A percentile compares a stretch with the other conserved stretches of the same genome.
Evolutionary conservation across 768 basidiomycete genomes (phyloP).

Genomic region (Cystoderma amianthinum): DNA sequence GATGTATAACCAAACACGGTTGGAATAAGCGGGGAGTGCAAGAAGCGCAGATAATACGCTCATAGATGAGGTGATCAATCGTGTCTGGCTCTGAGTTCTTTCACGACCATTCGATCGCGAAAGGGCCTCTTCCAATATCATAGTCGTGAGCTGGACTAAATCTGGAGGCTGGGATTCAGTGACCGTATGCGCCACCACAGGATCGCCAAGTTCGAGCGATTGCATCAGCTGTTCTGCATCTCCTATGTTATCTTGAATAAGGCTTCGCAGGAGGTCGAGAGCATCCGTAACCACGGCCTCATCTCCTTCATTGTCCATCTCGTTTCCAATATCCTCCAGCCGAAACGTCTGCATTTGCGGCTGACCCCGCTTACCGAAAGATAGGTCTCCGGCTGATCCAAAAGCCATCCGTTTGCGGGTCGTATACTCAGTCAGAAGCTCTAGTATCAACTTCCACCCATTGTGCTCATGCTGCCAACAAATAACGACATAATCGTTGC

Average conservation of each 20-base stretch:
- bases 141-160: slow-evolving; percentile 72
- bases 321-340: slow-evolving; percentile 69
- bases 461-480: slow-evolving; percentile 80
- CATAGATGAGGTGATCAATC: slow-evolving; percentile 74
- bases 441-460: slow-evolving; percentile 83
- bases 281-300: slow-evolving; percentile 63
- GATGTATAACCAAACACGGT: slow-evolving; percentile 83
- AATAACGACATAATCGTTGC: slow-evolving; percentile 62
- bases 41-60: slow-evolving; percentile 76
- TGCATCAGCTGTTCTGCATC: slow-evolving; percentile 63
- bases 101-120: slow-evolving; percentile 38
- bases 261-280: slow-evolving; percentile 72
- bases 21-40: slow-evolving; percentile 67
- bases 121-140: slow-evolving; percentile 76
- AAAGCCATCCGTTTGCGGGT: slow-evolving; percentile 44
- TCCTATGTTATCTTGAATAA: slow-evolving; percentile 63
- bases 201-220: slow-evolving; percentile 52
- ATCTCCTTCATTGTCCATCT: slow-evolving; percentile 53
- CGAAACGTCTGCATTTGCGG: slow-evolving; percentile 37
- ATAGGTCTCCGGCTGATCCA: slow-evolving; percentile 36
- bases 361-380: slow-evolving; percentile 40
- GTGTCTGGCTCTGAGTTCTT: slow-evolving; percentile 38
- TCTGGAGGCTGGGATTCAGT: slow-evolving; percentile 54
- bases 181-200: slow-evolving; percentile 46
- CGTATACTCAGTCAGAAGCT: slow-evolving; percentile 72